phyloP scores from a whole-genome alignment of 1,284 basidiomycete genomes.

The Puccinia coronata region DNA sequence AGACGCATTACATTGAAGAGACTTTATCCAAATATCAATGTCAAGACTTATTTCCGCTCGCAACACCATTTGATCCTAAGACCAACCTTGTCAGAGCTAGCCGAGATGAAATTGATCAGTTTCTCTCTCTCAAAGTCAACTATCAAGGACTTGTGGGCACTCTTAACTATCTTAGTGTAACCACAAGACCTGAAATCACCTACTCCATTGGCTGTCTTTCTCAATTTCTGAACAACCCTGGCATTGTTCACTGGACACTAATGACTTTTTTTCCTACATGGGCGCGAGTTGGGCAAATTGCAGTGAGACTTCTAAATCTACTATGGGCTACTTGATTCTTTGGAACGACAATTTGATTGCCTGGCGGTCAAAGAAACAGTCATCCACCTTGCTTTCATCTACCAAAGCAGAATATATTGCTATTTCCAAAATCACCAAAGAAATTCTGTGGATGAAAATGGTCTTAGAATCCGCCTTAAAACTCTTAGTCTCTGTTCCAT shows the following conservation, averaged over 20 bases:
- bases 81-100: neutral
- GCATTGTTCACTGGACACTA: slow-evolving; percentile 1
- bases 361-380: slow-evolving; percentile 9
- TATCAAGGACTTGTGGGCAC: neutral
- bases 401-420: slow-evolving; percentile 10
- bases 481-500: neutral
- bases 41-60: neutral
- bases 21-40: neutral
- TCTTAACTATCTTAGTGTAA: too few relatives aligned
- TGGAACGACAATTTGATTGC: slow-evolving; percentile 1
- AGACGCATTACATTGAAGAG: neutral
- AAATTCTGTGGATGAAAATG: neutral
- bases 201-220: neutral
- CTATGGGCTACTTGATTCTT: neutral
- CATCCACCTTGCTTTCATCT: neutral
- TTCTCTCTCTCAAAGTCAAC: neutral
- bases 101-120: neutral
- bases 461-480: neutral
- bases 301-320: neutral
- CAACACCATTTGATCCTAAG: neutral
- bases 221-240: neutral
- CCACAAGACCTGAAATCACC: too few relatives aligned
- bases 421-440: neutral
- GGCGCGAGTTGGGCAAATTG: neutral
- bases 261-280: neutral